A percentile compares a stretch with the other conserved stretches of the same genome.
These are phyloP conservation scores for Syzygium syzygioides DNA, from an alignment of 441 rosid species.

Conservation along the genomic window DNA sequence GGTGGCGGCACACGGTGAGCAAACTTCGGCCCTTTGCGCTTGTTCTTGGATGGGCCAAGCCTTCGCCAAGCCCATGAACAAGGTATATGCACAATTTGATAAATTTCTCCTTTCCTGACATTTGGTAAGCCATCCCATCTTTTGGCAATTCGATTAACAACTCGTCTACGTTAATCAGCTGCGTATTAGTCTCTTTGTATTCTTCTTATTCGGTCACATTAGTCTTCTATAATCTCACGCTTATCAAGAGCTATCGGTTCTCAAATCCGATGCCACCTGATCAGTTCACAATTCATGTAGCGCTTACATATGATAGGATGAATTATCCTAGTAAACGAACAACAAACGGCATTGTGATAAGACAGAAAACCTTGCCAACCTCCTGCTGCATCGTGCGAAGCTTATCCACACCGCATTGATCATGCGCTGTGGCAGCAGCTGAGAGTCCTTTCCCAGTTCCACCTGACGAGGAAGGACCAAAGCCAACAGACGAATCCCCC, in stretches of 20 bases:
- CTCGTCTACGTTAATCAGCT: background rate
- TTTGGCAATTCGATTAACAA: background rate
- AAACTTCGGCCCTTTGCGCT: background rate
- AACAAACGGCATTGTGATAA: background rate
- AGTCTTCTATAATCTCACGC: rapidly evolving
- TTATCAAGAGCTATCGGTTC: background rate
- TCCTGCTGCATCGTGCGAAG: background rate
- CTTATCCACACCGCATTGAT: background rate
- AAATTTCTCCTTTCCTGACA: background rate
- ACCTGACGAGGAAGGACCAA: background rate
- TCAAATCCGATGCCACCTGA: background rate
- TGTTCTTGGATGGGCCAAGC: background rate
- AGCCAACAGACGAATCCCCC: background rate
- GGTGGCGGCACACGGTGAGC: background rate
- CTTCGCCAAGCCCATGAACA: background rate
- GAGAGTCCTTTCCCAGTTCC: background rate
- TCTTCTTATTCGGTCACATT: background rate
- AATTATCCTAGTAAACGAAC: background rate
- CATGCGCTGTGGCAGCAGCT: background rate
- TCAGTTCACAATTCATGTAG: rapidly evolving
- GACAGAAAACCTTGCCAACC: background rate
- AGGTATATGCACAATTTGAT: background rate
- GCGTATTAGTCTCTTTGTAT: background rate
- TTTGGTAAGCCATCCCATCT: background rate
- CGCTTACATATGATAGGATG: background rate